These are phyloP conservation scores for Candida frijolesensis DNA, from an alignment of 1,139 yeast species.

Conservation along the genomic window DNA sequence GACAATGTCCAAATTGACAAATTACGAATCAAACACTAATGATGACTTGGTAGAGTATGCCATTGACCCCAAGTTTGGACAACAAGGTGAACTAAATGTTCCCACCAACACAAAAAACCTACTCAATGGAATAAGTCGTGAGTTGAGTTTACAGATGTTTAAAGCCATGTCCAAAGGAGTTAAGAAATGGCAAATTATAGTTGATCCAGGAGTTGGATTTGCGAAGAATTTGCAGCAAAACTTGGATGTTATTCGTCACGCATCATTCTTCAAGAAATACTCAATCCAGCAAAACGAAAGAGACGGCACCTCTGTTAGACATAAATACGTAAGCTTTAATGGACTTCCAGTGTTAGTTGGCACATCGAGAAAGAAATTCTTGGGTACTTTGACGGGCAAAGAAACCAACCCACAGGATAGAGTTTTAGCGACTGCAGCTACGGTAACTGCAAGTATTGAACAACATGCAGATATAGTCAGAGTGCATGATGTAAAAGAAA, in stretches of 20 bases:
- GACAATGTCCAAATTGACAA: slow-evolving; percentile 66
- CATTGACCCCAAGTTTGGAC: slow-evolving; percentile 34
- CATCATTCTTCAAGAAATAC: slow-evolving; percentile 58
- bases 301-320: slow-evolving; percentile 24
- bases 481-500: slow-evolving; percentile 80
- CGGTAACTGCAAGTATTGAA: slow-evolving; percentile 72
- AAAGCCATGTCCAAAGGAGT: slow-evolving; percentile 68
- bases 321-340: slow-evolving; percentile 42
- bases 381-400: slow-evolving; percentile 65
- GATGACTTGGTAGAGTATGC: slow-evolving; percentile 42
- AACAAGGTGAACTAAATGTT: slow-evolving; percentile 19
- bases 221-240: slow-evolving; percentile 78
- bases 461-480: slow-evolving; percentile 81
- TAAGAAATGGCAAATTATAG: slow-evolving; percentile 83
- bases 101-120: slow-evolving; percentile 34
- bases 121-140: slow-evolving; percentile 59
- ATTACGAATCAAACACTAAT: slow-evolving; percentile 50
- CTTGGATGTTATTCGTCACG: slow-evolving; percentile 59
- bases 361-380: slow-evolving; percentile 83
- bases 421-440: slow-evolving; percentile 75
- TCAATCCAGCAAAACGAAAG: slow-evolving; percentile 30
- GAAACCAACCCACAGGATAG: slow-evolving; percentile 56
- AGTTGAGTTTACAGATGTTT: slow-evolving; percentile 57
- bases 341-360: slow-evolving; percentile 76
- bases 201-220: slow-evolving; percentile 96